Conservation (phyloP, 2,329 filamentous ascomycete genomes). For the Fusarium verrucosum region DNA sequence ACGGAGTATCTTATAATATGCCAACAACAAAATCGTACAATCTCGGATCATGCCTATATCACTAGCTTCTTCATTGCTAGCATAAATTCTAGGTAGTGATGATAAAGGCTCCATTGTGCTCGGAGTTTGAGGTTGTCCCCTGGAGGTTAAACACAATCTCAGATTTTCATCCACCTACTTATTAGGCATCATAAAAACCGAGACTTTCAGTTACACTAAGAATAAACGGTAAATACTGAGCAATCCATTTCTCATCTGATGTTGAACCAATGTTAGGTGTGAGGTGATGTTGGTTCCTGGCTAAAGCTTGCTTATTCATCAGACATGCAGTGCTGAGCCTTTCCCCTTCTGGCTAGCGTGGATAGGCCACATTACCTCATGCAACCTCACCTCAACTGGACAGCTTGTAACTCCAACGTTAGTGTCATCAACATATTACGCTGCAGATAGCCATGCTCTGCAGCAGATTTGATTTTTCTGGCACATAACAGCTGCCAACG, state of each 20-base stretch:
- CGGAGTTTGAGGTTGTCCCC: too few species aligned
- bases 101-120: too few species aligned
- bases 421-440: slow-evolving; percentile 23
- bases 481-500: slow-evolving; percentile 50
- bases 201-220: neutral
- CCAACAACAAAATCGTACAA: too few species aligned
- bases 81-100: neutral
- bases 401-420: slow-evolving; percentile 44
- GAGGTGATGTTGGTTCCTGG: slow-evolving; percentile 6
- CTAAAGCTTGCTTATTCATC: slow-evolving; percentile 10
- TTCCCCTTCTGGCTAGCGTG: slow-evolving; percentile 8
- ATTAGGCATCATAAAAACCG: neutral
- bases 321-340: slow-evolving; percentile 2
- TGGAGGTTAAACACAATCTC: neutral
- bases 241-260: neutral
- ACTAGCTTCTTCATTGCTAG: too few species aligned
- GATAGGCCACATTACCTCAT: slow-evolving; percentile 42
- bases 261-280: neutral
- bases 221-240: neutral
- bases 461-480: slow-evolving; percentile 34
- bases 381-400: slow-evolving; percentile 43
- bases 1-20: too few species aligned
- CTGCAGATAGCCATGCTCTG: slow-evolving; percentile 45
- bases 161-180: neutral
- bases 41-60: too few species aligned